These are phyloP conservation scores for Exophiala spinifera DNA, from an alignment of 2,329 filamentous ascomycete species.

Conservation along the genomic window DNA sequence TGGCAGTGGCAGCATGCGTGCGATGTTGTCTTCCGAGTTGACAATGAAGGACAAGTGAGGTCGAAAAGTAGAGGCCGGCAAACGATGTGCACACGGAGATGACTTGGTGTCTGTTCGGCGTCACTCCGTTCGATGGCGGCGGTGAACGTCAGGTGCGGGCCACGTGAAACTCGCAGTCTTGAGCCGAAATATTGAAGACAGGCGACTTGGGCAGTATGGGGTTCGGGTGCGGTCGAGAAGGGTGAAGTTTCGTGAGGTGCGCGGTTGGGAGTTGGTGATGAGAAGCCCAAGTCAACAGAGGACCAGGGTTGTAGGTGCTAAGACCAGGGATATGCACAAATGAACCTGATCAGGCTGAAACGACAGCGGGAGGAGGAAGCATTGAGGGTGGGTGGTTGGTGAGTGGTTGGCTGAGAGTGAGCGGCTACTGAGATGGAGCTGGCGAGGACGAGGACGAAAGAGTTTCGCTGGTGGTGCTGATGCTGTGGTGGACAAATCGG, in stretches of 20 bases:
- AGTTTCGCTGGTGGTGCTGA: too few relatives aligned
- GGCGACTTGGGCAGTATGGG: not conserved
- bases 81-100: conserved; percentile 1
- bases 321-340: not conserved
- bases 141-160: conserved; percentile 2
- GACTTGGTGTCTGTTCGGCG: conserved; percentile 2
- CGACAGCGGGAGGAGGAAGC: conserved; percentile 4
- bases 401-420: not conserved
- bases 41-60: conserved; percentile 1
- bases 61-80: conserved; percentile 7
- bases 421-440: not conserved
- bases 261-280: not conserved
- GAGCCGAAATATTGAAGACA: not conserved
- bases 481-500: too few relatives aligned
- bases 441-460: not conserved
- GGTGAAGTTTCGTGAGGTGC: not conserved
- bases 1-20: conserved; percentile 22
- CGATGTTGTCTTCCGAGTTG: conserved; percentile 4
- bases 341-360: conserved; percentile 11
- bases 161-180: not conserved
- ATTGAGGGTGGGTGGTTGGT: not conserved
- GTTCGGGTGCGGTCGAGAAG: not conserved
- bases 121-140: not conserved
- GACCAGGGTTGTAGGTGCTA: not conserved
- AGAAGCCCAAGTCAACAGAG: not conserved